These are phyloP conservation scores for Leptodermis oblonga DNA, from an alignment of 257 asterid genomes.

Conservation along the genomic window DNA sequence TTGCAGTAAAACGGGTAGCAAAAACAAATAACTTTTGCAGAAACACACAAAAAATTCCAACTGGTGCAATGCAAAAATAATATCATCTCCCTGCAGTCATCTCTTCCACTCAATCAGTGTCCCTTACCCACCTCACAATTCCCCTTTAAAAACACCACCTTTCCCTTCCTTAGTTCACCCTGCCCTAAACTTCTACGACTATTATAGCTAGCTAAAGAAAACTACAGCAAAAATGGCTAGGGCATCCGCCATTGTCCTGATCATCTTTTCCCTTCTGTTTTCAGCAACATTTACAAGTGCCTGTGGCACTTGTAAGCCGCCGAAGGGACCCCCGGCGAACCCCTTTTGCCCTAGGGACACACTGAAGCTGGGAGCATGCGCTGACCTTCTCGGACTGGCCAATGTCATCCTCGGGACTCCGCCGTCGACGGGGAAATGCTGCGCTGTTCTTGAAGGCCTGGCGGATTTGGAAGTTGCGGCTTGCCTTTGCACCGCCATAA, in stretches of 20 bases:
- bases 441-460: constrained; percentile 62
- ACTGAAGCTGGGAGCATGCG: constrained; percentile 68
- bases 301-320: constrained; percentile 39
- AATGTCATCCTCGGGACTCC: constrained; percentile 52
- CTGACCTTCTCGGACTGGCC: constrained; percentile 55
- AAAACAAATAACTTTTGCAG: too few relatives aligned
- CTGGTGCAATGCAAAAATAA: constrained; percentile 19
- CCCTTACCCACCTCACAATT: constrained; percentile 48
- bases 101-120: constrained; percentile 39
- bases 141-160: constrained; percentile 35
- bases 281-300: constrained; percentile 35
- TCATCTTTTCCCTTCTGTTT: constrained; percentile 43
- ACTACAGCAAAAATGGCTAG: constrained; percentile 35
- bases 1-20: too few relatives aligned
- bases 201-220: too few relatives aligned
- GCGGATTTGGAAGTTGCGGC: constrained; percentile 78
- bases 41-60: constrained; percentile 29
- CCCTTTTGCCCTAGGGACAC: constrained; percentile 77
- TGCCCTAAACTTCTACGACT: too few relatives aligned
- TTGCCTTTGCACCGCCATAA: constrained; percentile 80
- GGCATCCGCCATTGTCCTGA: constrained; percentile 22
- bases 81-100: constrained; percentile 7
- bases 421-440: constrained; percentile 49
- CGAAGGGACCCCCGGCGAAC: constrained; percentile 48
- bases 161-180: constrained; percentile 25